phyloP scores from a whole-genome alignment of 2,329 filamentous ascomycete genomes.

The Penicillium italicum region DNA sequence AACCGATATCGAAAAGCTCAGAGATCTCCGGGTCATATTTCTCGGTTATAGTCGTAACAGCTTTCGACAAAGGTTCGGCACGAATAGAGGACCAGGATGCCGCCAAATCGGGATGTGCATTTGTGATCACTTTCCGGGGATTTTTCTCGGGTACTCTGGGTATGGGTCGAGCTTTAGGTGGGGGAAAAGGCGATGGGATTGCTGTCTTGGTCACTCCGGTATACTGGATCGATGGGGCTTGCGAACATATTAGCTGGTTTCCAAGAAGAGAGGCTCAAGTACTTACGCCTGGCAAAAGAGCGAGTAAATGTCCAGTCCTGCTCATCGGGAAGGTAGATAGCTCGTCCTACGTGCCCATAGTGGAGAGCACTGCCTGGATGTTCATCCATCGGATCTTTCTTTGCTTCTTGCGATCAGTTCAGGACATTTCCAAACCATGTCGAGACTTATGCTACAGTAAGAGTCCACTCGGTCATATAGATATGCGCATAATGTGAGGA shows the following conservation, averaged over 20 bases:
- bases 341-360: conserved; percentile 56
- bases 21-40: conserved; percentile 37
- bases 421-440: conserved; percentile 30
- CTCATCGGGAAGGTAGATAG: conserved; percentile 48
- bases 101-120: conserved; percentile 36
- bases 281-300: conserved; percentile 30
- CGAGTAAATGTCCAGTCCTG: conserved; percentile 51
- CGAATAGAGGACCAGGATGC: conserved; percentile 30
- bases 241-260: conserved; percentile 3
- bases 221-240: conserved; percentile 29
- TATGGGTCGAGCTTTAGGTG: conserved; percentile 6
- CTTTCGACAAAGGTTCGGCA: conserved; percentile 34
- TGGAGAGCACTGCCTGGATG: conserved; percentile 48
- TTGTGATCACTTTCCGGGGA: conserved; percentile 26
- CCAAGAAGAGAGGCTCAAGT: not conserved
- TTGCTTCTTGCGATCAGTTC: conserved; percentile 28
- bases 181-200: conserved; percentile 23
- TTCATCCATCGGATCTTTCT: conserved; percentile 57
- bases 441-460: conserved; percentile 12
- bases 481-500: conserved; percentile 2
- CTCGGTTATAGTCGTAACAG: conserved; percentile 27
- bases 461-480: not conserved
- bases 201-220: conserved; percentile 30
- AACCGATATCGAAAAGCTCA: conserved; percentile 49
- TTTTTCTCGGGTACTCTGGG: conserved; percentile 12